Evolutionary conservation across 2,329 filamentous ascomycete genomes (phyloP).

Genomic region (Cercospora berteroae): DNA sequence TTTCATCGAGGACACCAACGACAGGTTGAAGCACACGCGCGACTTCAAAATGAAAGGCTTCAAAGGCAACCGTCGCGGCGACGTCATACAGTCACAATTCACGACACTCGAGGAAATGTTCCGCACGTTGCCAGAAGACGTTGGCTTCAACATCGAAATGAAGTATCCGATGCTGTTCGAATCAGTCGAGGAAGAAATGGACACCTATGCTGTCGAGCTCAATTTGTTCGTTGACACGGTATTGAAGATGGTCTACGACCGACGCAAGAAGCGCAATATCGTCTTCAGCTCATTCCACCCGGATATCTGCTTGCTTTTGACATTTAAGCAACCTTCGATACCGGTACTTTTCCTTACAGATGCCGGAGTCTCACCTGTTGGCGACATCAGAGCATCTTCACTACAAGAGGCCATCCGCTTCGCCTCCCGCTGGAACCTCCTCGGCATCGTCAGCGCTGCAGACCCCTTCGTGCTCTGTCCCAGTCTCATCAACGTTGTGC

Average conservation of each 20-base stretch:
- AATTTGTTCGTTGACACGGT: conserved; percentile 97
- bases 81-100: conserved; percentile 94
- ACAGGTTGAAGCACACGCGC: conserved; percentile 90
- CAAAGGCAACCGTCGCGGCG: conserved; percentile 91
- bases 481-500: conserved; percentile 84
- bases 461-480: conserved; percentile 88
- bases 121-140: conserved; percentile 71
- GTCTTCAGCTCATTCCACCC: conserved; percentile 98
- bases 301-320: conserved; percentile 88
- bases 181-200: conserved; percentile 93
- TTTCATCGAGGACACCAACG: conserved; percentile 37
- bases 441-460: conserved; percentile 86
- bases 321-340: conserved; percentile 95
- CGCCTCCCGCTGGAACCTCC: conserved; percentile 87
- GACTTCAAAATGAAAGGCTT: conserved; percentile 94
- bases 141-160: conserved; percentile 98
- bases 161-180: conserved; percentile 99
- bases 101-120: conserved; percentile 94
- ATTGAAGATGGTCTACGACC: conserved; percentile 82
- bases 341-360: conserved; percentile 94
- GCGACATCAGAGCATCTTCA: conserved; percentile 85
- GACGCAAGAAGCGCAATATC: conserved; percentile 79
- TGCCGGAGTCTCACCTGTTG: conserved; percentile 74
- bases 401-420: conserved; percentile 95
- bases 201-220: conserved; percentile 90